Base-by-base conservation (phyloP, 2,329 filamentous ascomycete species). In the Clarireedia monteithiana region DNA sequence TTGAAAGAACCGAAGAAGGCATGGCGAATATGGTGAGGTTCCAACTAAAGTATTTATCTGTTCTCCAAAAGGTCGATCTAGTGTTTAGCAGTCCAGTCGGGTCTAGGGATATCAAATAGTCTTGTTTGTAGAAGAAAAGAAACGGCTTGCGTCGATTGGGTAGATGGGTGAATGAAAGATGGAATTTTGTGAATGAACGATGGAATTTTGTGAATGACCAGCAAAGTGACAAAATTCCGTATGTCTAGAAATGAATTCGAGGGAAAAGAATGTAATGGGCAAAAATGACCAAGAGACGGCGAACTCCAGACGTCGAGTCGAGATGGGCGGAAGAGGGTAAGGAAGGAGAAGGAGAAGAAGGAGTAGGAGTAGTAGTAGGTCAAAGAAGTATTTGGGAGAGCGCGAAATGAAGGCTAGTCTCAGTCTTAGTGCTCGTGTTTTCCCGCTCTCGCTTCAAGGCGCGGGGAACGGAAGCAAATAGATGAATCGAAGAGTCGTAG, bases 1-100 rank as follows among this genome's bases (percentile, higher is more conserved):
- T n/a, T 24, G 60, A 51, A 50, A 48, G 55, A 51, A 53, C 54
- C 34, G 59, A 59, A 48, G 59, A 62, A 59, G 59, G 58, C 65
- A 66, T 66, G 9, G 46, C 44, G 48, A 42, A 50, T 55, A 30
- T 48, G 17, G 10, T 27, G 20, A 15, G 27, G 39, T 9, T 38
- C 20, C 10, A 14, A 4, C 6, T 15, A 48, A 30, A 40, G 26
- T 45, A 44, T 50, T 20, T 24, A 4, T 14, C 40, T 40, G 12
- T 34, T n/a, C 20, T 34, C 30, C 9, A 12, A 45, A 38, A 17
- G 47, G 44, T 55, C 39, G 7, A 34, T 7, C 9, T 26, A 20
- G 23, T 10, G 7, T 24, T 30, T 23, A 45, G 6, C 27, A 24
- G 17, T 15, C 23, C 15, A 20, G 24, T 42, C 49, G 24, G 47